phyloP scores from a whole-genome alignment of 1,284 basidiomycete species.

The Apiotrichum laibachii region DNA sequence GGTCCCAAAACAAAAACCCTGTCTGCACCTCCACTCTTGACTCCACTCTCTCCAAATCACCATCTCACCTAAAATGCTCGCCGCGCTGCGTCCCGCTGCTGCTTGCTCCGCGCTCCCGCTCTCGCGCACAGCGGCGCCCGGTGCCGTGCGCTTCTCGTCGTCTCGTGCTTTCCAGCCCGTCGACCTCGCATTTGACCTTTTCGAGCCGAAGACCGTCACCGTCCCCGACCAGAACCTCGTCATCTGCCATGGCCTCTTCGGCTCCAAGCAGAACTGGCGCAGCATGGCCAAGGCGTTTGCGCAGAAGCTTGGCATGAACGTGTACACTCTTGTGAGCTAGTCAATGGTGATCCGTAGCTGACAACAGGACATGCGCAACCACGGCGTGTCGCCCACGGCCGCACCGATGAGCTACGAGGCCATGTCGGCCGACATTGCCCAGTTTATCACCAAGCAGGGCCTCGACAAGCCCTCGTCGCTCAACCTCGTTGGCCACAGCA shows the following conservation, averaged over 20 bases:
- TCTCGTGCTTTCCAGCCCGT: conserved; percentile 22
- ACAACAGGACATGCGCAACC: conserved; percentile 57
- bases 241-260: conserved; percentile 56
- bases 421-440: conserved; percentile 52
- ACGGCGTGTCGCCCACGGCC: conserved; percentile 56
- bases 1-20: no score
- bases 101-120: not conserved
- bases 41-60: not conserved
- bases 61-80: not conserved
- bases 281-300: conserved; percentile 56
- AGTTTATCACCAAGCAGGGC: conserved; percentile 51
- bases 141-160: not conserved
- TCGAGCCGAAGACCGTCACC: conserved; percentile 19
- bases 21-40: no score
- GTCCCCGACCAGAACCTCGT: conserved; percentile 48
- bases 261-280: conserved; percentile 61
- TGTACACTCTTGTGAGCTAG: conserved; percentile 54
- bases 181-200: conserved; percentile 45
- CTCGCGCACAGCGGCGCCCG: not conserved
- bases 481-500: conserved; percentile 58
- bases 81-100: not conserved
- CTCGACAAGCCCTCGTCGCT: conserved; percentile 44
- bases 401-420: conserved; percentile 54
- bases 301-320: conserved; percentile 52
- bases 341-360: not conserved